Evolutionary conservation across 208 protist genomes (phyloP).

Genomic region (Acanthamoeba royreba): DNA sequence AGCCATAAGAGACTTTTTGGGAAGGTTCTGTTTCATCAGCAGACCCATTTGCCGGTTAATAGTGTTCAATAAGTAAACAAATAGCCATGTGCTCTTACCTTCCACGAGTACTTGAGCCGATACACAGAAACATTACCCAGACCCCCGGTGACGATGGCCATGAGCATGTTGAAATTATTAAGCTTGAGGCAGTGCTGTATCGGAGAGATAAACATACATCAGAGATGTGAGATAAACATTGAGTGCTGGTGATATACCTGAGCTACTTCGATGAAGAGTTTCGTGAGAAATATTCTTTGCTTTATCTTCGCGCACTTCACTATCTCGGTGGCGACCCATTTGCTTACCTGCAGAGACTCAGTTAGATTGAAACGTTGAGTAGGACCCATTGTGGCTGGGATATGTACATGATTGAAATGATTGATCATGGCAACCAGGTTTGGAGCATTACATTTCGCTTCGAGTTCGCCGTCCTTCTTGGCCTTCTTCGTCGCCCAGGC

Average conservation of each 20-base stretch:
- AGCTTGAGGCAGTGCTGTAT: not conserved
- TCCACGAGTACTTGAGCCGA: conserved; percentile 9
- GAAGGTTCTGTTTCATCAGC: not conserved
- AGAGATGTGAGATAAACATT: not conserved
- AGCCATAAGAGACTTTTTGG: not conserved
- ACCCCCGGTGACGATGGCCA: not conserved
- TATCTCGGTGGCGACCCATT: conserved; percentile 10
- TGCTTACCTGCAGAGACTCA: not conserved
- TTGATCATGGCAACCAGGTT: not conserved
- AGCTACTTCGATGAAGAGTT: conserved; percentile 43
- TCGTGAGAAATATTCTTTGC: not conserved
- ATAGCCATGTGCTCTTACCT: not conserved
- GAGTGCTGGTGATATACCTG: not conserved
- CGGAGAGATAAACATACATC: not conserved
- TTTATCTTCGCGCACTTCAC: not conserved
- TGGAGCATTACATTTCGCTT: not conserved
- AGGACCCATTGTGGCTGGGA: not conserved
- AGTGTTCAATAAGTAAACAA: too few species aligned
- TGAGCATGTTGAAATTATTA: conserved; percentile 38
- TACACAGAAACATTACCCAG: conserved; percentile 5
- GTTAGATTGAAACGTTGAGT: not conserved
- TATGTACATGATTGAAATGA: not conserved
- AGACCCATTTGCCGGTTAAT: not conserved
- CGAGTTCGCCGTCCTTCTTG: not conserved
- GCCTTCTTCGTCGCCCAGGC: not conserved